Percentiles rank a stretch among this genome's conserved stretches.
Evolutionary conservation across 306 rosid genomes (phyloP).

Genomic region (Dalbergia cultrata): DNA sequence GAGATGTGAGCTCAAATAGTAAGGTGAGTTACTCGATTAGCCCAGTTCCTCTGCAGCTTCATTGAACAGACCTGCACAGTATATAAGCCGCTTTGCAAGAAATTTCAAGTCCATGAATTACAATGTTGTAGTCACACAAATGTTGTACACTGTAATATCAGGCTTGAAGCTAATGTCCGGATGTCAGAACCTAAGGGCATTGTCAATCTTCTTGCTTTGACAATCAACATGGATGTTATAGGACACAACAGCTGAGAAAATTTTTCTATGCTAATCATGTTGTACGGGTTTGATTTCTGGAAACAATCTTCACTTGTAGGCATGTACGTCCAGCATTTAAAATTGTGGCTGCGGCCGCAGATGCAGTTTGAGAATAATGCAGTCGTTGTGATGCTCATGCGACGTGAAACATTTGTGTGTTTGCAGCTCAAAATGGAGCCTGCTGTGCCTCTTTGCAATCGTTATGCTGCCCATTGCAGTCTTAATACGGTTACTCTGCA

Average conservation of each 20-base stretch:
- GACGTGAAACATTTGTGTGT: too few species aligned
- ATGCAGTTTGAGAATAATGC: too few species aligned
- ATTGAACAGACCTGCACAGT: constrained; percentile 58
- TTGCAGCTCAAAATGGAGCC: too few species aligned
- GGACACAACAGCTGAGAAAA: constrained; percentile 61
- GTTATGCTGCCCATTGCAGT: too few species aligned
- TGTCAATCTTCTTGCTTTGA: constrained; percentile 61
- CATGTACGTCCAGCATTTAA: too few species aligned
- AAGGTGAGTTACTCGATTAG: neutral
- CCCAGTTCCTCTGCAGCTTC: constrained; percentile 32
- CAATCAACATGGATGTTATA: constrained; percentile 53
- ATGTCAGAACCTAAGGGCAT: constrained; percentile 64
- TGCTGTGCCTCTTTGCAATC: too few species aligned
- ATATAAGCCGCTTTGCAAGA: constrained; percentile 35
- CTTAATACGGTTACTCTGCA: too few species aligned
- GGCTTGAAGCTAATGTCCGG: constrained; percentile 59
- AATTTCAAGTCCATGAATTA: constrained; percentile 72
- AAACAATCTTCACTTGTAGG: too few species aligned
- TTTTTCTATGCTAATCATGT: constrained; percentile 47
- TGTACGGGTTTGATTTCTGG: too few species aligned
- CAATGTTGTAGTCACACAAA: constrained; percentile 45
- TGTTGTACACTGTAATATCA: constrained; percentile 49
- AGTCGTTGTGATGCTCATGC: too few species aligned
- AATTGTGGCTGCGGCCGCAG: too few species aligned
- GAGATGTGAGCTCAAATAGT: constrained; percentile 56